phyloP scores from a whole-genome alignment of 1,284 basidiomycete species.

The Hymenochaete sp. region DNA sequence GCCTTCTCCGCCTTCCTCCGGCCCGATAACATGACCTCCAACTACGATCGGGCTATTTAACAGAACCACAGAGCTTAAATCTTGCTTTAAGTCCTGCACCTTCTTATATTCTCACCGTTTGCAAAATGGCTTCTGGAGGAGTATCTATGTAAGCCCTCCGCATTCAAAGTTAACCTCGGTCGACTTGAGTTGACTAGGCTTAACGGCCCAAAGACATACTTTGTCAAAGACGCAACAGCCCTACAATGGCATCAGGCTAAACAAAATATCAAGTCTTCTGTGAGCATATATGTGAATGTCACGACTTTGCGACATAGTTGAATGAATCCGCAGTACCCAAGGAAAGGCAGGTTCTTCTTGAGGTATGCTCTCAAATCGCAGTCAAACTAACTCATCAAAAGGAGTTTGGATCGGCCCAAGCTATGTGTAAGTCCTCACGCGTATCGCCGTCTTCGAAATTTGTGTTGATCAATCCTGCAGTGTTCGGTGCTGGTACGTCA shows the following conservation, averaged over 20 bases:
- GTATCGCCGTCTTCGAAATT: too few species aligned
- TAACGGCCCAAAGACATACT: constrained; percentile 16
- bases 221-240: constrained; percentile 16
- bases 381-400: constrained; percentile 24
- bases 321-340: constrained; percentile 37
- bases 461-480: too few species aligned
- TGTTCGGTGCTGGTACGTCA: background rate
- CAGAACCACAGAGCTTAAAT: too few species aligned
- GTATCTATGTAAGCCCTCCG: constrained; percentile 18
- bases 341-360: constrained; percentile 41
- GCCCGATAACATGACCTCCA: background rate
- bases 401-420: constrained; percentile 69
- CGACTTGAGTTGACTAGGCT: background rate
- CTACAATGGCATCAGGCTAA: constrained; percentile 36
- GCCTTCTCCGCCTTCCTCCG: background rate
- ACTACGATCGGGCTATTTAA: too few species aligned
- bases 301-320: background rate
- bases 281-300: background rate
- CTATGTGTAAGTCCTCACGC: constrained; percentile 56
- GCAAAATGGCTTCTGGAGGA: too few species aligned
- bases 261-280: constrained; percentile 59
- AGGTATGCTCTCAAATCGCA: background rate
- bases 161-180: background rate
- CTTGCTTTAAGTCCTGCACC: too few species aligned
- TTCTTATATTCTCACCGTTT: too few species aligned